Evolutionary conservation across 257 asterid genomes (phyloP).

Genomic region (Rubia yunnanensis): DNA sequence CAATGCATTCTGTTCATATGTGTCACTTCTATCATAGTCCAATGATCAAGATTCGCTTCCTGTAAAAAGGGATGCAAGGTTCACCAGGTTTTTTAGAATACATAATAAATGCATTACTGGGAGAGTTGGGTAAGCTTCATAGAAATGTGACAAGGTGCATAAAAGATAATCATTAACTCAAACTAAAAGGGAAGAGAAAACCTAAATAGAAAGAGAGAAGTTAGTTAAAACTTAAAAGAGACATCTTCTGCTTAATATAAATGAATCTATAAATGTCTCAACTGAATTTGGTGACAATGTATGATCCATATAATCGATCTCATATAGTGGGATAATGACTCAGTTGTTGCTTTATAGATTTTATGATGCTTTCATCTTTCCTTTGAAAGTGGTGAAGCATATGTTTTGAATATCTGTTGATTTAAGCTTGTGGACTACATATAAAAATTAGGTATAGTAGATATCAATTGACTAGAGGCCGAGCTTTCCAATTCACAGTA

Average conservation of each 20-base stretch:
- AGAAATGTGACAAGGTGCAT: no score
- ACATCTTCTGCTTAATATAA: background rate
- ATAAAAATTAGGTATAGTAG: background rate
- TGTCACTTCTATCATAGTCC: no score
- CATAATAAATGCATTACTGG: no score
- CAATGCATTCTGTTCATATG: no score
- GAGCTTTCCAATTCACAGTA: no score
- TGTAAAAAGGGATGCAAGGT: no score
- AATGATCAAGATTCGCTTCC: no score
- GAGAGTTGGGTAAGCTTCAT: no score
- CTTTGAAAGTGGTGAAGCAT: background rate
- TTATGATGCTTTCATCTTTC: no score
- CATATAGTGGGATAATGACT: background rate
- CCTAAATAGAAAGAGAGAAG: background rate
- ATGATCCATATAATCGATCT: background rate
- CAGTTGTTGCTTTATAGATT: no score
- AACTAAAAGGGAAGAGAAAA: background rate
- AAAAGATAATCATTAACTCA: background rate
- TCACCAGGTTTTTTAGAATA: no score
- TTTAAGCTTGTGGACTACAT: background rate
- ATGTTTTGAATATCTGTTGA: background rate
- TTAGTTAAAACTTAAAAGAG: background rate
- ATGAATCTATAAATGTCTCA: background rate
- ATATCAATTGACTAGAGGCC: no score
- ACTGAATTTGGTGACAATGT: background rate